Percentiles rank a stretch among this genome's conserved stretches.
These are phyloP conservation scores for Clavispora santaluciae DNA, from an alignment of 805 yeast genomes.

Conservation along the genomic window DNA sequence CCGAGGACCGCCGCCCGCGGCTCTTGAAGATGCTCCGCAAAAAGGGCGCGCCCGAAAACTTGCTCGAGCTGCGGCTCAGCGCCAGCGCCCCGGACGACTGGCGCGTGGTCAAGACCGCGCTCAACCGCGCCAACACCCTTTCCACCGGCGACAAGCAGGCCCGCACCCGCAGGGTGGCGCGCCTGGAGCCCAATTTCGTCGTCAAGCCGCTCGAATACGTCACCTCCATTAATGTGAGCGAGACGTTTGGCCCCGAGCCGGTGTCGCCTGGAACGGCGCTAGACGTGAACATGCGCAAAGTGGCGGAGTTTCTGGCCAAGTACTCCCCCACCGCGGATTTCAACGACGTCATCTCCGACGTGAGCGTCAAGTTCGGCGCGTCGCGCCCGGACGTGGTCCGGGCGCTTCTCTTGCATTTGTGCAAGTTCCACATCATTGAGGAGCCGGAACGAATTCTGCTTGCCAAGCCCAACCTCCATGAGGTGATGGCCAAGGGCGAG, in stretches of 20 bases:
- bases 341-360: slow-evolving; percentile 39
- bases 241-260: slow-evolving; percentile 23
- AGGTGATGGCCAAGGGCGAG: slow-evolving; percentile 42
- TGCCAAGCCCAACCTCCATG: slow-evolving; percentile 37
- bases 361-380: slow-evolving; percentile 33
- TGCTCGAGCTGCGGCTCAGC: slow-evolving; percentile 43
- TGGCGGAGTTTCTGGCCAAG: slow-evolving; percentile 28
- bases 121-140: slow-evolving; percentile 69
- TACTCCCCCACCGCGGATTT: slow-evolving; percentile 28
- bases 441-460: slow-evolving; percentile 34
- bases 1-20: slow-evolving; percentile 37
- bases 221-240: slow-evolving; percentile 40
- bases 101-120: slow-evolving; percentile 21
- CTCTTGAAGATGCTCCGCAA: slow-evolving; percentile 42
- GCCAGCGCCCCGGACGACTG: slow-evolving; percentile 30
- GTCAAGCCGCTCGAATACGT: slow-evolving; percentile 40
- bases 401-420: slow-evolving; percentile 62
- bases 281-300: slow-evolving; percentile 22
- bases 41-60: slow-evolving; percentile 24
- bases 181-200: slow-evolving; percentile 33
- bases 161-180: slow-evolving; percentile 56
- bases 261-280: slow-evolving; percentile 3
- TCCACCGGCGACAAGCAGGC: slow-evolving; percentile 63
- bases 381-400: slow-evolving; percentile 51
- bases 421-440: slow-evolving; percentile 50